Base-by-base conservation (phyloP, 495 filamentous ascomycete species). In the Podospora tetraspora region DNA sequence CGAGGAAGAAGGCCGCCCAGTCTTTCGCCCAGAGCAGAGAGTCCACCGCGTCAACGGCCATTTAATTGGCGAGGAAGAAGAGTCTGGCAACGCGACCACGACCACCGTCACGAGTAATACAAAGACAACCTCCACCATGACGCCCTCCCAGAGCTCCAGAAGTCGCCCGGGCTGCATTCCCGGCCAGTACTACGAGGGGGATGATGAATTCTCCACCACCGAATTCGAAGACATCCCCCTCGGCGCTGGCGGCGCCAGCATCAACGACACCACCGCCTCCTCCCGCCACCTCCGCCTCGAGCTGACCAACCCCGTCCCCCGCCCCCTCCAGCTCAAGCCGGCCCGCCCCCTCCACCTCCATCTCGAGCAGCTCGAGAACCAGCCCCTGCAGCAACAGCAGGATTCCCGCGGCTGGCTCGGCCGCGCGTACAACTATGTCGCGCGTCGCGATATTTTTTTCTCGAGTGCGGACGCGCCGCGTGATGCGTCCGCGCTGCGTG, bases 41-140 rank as follows among this genome's bases (percentile, higher is more conserved):
- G 37, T 23, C 11, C 62, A 64, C 23, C 43, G 62, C 19, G 62
- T 64, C 43, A 64, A 64, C 43, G 62, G 62, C 9, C 43, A n/a
- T 10, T 11, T 43, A n/a, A 23, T 29, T 9, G 59, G 24, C 22
- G 59, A 25, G 13, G 59, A 60, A 10, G 59, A 29, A 3, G 13
- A 27, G 24, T 25, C 59, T 0, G 12, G 22, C 34, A 37, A 30
- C 34, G 43, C 62, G 27, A 62, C 61, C 61, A 62, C 24, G 29
- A 63, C 61, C 32, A 52, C 32, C 32, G 62, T 34, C 16, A 27
- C 62, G 10, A 52, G n/a, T n/a, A n/a, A n/a, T n/a, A n/a, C 62
- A 3, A 37, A 12, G 12, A 13, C 12, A 12, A 37, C 32, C 30
- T 13, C 34, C 34, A 27, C 62, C 22, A 16, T 24, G 10, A 52